phyloP scores from a whole-genome alignment of 805 yeast genomes.

The Vanderwaltozyma yarrowii region DNA sequence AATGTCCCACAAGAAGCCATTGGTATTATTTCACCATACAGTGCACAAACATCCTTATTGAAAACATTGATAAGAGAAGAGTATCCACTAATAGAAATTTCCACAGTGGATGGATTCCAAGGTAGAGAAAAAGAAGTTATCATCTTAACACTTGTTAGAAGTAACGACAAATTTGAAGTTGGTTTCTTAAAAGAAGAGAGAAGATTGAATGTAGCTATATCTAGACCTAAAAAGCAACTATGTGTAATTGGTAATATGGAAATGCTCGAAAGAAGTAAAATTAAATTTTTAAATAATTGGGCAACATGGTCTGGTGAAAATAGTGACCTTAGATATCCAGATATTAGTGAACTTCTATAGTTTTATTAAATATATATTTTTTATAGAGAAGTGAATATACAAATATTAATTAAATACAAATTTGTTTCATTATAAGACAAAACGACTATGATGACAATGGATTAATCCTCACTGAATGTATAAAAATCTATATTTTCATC shows the following conservation, averaged over 20 bases:
- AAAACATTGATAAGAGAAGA: conserved; percentile 35
- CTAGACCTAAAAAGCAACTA: conserved; percentile 77
- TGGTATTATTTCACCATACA: conserved; percentile 86
- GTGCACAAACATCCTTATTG: conserved; percentile 67
- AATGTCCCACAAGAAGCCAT: conserved; percentile 51
- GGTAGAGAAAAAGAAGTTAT: conserved; percentile 91
- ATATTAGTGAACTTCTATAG: conserved; percentile 31
- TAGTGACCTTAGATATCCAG: conserved; percentile 61
- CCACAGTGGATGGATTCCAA: conserved; percentile 94
- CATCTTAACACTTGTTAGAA: conserved; percentile 69
- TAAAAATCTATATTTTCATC: conserved; percentile 31
- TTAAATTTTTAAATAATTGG: conserved; percentile 53
- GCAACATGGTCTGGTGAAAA: conserved; percentile 56
- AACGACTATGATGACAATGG: too few species aligned
- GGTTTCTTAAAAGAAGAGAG: conserved; percentile 76
- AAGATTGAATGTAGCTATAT: conserved; percentile 87
- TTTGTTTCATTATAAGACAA: too few species aligned
- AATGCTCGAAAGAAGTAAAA: conserved; percentile 36
- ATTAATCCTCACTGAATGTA: conserved; percentile 17
- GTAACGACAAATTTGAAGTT: conserved; percentile 58
- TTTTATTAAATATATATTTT: not conserved
- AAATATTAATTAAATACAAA: too few species aligned
- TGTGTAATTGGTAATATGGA: conserved; percentile 85
- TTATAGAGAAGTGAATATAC: not conserved
- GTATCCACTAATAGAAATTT: conserved; percentile 50